Evolutionary conservation across 805 yeast species (phyloP).

Genomic region (Starmerella gropengiesseri): DNA sequence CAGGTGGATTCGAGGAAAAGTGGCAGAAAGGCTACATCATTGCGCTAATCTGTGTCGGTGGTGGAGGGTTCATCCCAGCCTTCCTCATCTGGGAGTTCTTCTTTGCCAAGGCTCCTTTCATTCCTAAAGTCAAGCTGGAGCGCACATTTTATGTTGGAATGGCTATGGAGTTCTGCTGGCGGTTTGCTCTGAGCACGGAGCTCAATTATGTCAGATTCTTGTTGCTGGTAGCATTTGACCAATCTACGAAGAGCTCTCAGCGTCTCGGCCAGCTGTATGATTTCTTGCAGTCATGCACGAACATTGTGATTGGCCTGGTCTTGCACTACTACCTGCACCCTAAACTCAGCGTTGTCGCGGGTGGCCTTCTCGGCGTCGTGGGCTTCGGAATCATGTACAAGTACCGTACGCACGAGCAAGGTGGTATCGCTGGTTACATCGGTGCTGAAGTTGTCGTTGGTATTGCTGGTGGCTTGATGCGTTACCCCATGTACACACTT

Average conservation of each 20-base stretch:
- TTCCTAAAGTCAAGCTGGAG: slow-evolving; percentile 45
- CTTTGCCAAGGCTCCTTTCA: slow-evolving; percentile 38
- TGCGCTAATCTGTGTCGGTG: slow-evolving; percentile 54
- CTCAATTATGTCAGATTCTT: slow-evolving; percentile 58
- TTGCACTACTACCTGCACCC: slow-evolving; percentile 40
- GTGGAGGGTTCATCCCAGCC: slow-evolving; percentile 47
- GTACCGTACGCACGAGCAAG: slow-evolving; percentile 41
- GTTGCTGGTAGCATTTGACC: slow-evolving; percentile 53
- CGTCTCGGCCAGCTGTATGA: slow-evolving; percentile 53
- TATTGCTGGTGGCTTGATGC: slow-evolving; percentile 64
- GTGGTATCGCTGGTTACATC: slow-evolving; percentile 43
- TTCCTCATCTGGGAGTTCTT: slow-evolving; percentile 47
- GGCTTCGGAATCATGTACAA: slow-evolving; percentile 51
- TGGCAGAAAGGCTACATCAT: slow-evolving; percentile 56
- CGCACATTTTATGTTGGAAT: slow-evolving; percentile 59
- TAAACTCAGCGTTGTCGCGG: slow-evolving; percentile 50
- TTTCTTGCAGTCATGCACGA: slow-evolving; percentile 52
- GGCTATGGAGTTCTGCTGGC: slow-evolving; percentile 44
- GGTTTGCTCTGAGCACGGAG: slow-evolving; percentile 56
- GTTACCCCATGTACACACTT: slow-evolving; percentile 53
- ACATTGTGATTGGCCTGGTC: slow-evolving; percentile 47
- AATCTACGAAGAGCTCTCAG: slow-evolving; percentile 51
- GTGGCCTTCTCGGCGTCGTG: slow-evolving; percentile 46
- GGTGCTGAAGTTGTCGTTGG: slow-evolving; percentile 57
- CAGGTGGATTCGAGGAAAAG: slow-evolving; percentile 46